A percentile compares a stretch with the other conserved stretches of the same genome.
These are phyloP conservation scores for Tricladium varicosporioides DNA, from an alignment of 2,329 filamentous ascomycete genomes.

Conservation along the genomic window DNA sequence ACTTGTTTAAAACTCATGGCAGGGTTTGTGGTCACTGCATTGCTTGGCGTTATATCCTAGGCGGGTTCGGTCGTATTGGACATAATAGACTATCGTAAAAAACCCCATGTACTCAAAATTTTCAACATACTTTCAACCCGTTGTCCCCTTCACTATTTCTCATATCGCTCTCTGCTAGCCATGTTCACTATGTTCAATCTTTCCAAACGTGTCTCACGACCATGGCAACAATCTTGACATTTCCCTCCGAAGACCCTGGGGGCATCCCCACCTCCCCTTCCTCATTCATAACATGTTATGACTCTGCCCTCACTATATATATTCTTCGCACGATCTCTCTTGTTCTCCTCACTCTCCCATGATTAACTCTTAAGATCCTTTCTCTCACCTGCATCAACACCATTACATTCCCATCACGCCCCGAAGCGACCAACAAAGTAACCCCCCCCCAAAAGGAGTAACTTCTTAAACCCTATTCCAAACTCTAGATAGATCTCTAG, in stretches of 20 bases:
- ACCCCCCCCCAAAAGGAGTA: not conserved
- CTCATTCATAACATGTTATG: no score
- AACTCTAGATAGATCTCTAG: constrained; percentile 46
- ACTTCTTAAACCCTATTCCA: constrained; percentile 39
- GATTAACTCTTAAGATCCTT: no score
- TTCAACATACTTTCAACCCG: not conserved
- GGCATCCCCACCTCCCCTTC: no score
- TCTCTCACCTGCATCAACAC: not conserved
- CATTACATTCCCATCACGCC: not conserved
- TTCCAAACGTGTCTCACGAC: no score
- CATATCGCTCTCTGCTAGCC: not conserved
- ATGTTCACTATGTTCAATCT: no score
- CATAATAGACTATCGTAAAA: not conserved
- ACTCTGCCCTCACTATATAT: no score
- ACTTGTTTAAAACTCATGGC: not conserved
- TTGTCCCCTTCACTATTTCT: not conserved
- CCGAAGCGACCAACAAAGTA: not conserved
- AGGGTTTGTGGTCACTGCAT: not conserved
- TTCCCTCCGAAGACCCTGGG: no score
- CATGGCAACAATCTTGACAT: no score
- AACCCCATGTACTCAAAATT: not conserved
- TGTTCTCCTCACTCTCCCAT: no score
- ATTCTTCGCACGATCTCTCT: not conserved
- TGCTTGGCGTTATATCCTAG: not conserved
- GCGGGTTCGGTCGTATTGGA: not conserved